Evolutionary conservation across 1,139 yeast genomes (phyloP).

Genomic region (Protomyces pachydermus): DNA sequence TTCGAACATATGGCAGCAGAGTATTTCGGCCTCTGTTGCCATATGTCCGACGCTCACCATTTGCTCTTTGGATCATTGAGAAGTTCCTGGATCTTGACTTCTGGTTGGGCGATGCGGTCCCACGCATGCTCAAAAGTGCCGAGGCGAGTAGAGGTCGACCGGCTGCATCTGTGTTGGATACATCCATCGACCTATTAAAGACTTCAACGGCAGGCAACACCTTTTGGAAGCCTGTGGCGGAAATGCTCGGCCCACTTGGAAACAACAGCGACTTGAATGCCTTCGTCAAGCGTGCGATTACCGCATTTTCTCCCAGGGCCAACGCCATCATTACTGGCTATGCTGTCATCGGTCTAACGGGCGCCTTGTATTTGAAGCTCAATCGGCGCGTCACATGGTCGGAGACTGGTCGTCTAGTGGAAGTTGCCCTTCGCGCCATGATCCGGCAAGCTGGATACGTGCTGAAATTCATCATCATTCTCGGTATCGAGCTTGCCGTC

Average conservation of each 20-base stretch:
- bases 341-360: conserved; percentile 23
- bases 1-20: too few relatives aligned
- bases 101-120: background rate
- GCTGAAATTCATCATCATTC: conserved; percentile 61
- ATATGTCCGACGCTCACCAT: background rate
- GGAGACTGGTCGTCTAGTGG: conserved; percentile 29
- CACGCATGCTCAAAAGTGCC: background rate
- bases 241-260: background rate
- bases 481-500: conserved; percentile 70
- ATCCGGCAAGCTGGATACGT: conserved; percentile 48
- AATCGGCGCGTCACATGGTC: conserved; percentile 19
- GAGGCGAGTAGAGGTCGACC: background rate
- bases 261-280: background rate
- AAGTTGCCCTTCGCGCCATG: conserved; percentile 30
- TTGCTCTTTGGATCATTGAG: background rate
- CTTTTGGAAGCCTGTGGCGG: background rate
- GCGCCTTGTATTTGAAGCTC: conserved; percentile 31
- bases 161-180: background rate
- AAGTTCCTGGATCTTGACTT: background rate
- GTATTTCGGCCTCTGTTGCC: background rate
- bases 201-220: too few relatives aligned
- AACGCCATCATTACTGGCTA: conserved; percentile 32
- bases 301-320: conserved; percentile 25
- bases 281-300: background rate
- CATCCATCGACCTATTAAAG: too few relatives aligned